These are phyloP conservation scores for Colletotrichum phormii DNA, from an alignment of 2,329 filamentous ascomycete species.

Conservation along the genomic window DNA sequence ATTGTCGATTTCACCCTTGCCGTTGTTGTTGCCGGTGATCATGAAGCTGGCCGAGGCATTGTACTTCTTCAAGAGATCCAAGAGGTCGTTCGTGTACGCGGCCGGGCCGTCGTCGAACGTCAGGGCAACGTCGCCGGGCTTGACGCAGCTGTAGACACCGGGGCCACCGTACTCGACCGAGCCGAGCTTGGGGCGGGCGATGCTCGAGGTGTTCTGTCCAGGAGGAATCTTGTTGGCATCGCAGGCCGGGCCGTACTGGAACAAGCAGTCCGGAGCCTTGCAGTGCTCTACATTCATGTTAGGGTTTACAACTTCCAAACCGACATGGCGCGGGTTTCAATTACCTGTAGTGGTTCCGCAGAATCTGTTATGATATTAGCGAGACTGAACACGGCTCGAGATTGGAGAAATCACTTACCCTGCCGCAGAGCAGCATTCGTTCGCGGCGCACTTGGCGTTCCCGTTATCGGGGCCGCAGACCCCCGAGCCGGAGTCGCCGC, in stretches of 20 bases:
- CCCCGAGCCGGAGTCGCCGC: conserved; percentile 49
- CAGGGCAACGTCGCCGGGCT: conserved; percentile 51
- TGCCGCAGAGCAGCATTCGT: conserved; percentile 44
- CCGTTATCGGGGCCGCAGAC: conserved; percentile 50
- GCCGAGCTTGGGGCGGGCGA: conserved; percentile 61
- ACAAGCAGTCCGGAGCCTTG: conserved; percentile 65
- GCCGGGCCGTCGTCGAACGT: conserved; percentile 62
- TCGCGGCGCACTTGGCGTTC: conserved; percentile 39
- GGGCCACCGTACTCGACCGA: conserved; percentile 61
- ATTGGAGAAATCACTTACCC: conserved; percentile 36
- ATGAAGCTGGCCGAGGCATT: conserved; percentile 54
- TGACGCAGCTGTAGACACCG: conserved; percentile 30
- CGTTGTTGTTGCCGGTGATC: conserved; percentile 54
- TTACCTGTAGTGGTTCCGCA: conserved; percentile 28
- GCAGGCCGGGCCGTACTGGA: conserved; percentile 63
- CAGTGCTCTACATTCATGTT: conserved; percentile 49
- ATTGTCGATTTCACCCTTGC: conserved; percentile 59
- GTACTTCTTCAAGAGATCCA: conserved; percentile 50
- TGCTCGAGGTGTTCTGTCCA: conserved; percentile 61
- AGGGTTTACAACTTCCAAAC: neutral
- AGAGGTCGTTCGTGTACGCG: conserved; percentile 53
- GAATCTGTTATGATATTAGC: conserved; percentile 11
- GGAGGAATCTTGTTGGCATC: conserved; percentile 61
- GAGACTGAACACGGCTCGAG: neutral
- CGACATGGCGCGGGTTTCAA: neutral